Conservation (phyloP, 441 rosid species). For the Geranium incanum region DNA sequence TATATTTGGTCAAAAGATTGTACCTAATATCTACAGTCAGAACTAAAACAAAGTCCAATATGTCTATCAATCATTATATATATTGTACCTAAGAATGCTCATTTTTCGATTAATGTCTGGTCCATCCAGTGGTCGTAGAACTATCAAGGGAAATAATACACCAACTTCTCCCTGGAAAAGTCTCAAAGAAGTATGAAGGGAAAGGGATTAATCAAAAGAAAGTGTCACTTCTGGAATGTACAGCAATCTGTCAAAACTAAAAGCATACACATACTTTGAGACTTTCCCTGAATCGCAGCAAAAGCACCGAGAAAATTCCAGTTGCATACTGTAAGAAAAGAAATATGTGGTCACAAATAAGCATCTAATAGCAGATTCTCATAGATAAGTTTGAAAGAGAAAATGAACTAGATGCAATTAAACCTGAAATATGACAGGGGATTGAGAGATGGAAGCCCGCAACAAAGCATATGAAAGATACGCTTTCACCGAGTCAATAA, state of each 20-base stretch:
- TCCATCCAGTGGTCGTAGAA: conserved; percentile 84
- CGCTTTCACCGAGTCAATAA: conserved; percentile 97
- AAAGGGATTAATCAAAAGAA: conserved; percentile 2
- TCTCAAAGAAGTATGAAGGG: neutral
- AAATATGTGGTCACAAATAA: conserved; percentile 25
- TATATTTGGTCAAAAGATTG: conserved; percentile 24
- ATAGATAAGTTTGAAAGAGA: conserved; percentile 19
- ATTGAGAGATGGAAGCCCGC: conserved; percentile 93
- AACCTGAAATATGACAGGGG: conserved; percentile 93
- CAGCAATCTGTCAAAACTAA: conserved; percentile 18
- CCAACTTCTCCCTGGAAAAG: conserved; percentile 93
- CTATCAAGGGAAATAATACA: conserved; percentile 90
- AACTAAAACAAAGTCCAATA: conserved; percentile 16
- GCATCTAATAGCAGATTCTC: conserved; percentile 17
- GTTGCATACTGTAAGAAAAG: conserved; percentile 79
- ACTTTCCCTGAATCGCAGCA: conserved; percentile 89
- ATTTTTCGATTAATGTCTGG: conserved; percentile 73
- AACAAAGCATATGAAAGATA: conserved; percentile 93
- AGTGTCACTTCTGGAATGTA: conserved; percentile 5
- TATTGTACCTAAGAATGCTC: conserved; percentile 78
- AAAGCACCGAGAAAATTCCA: conserved; percentile 91
- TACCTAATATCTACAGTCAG: conserved; percentile 12
- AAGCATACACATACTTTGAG: conserved; percentile 63
- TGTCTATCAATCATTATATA: conserved; percentile 23
- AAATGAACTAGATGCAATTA: conserved; percentile 17